phyloP scores from a whole-genome alignment of 2,329 filamentous ascomycete genomes.

The Beauveria rudraprayagi region DNA sequence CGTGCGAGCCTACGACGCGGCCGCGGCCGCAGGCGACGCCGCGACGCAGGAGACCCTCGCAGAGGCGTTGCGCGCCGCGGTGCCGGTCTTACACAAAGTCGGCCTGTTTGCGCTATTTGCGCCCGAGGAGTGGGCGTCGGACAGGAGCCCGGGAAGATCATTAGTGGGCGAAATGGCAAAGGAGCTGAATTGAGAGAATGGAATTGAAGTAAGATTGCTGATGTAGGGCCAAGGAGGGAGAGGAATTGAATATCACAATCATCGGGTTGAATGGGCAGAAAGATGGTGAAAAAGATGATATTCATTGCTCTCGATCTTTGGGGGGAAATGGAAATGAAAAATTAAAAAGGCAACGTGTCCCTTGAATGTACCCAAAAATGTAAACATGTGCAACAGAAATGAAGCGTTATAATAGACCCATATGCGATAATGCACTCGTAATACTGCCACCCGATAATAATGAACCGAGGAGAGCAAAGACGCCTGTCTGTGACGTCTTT shows the following conservation, averaged over 20 bases:
- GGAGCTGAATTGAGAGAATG: not conserved
- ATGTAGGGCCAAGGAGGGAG: too few relatives aligned
- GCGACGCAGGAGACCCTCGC: not conserved
- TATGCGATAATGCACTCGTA: not conserved
- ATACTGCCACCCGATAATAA: not conserved
- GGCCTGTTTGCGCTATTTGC: conserved; percentile 14
- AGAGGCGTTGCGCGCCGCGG: conserved; percentile 8
- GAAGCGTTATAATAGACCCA: not conserved
- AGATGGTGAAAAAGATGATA: too few relatives aligned
- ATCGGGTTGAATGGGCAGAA: too few relatives aligned
- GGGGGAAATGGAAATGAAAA: too few relatives aligned
- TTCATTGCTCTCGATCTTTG: too few relatives aligned
- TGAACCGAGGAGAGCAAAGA: not conserved
- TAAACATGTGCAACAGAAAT: not conserved
- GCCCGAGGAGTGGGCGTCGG: conserved; percentile 12
- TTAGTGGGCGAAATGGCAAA: conserved; percentile 11
- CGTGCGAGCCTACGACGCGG: conserved; percentile 11
- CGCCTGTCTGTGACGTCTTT: not conserved
- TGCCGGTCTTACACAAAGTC: conserved; percentile 12
- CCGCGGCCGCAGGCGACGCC: not conserved
- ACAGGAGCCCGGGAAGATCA: conserved; percentile 5
- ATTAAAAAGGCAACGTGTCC: not conserved
- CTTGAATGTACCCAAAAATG: not conserved
- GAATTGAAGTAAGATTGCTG: too few relatives aligned
- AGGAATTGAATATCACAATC: too few relatives aligned